Evolutionary conservation across 1,284 basidiomycete genomes (phyloP), one percentile per base, ranked within the genome.

Genomic region (Rhodofomes roseus): DNA sequence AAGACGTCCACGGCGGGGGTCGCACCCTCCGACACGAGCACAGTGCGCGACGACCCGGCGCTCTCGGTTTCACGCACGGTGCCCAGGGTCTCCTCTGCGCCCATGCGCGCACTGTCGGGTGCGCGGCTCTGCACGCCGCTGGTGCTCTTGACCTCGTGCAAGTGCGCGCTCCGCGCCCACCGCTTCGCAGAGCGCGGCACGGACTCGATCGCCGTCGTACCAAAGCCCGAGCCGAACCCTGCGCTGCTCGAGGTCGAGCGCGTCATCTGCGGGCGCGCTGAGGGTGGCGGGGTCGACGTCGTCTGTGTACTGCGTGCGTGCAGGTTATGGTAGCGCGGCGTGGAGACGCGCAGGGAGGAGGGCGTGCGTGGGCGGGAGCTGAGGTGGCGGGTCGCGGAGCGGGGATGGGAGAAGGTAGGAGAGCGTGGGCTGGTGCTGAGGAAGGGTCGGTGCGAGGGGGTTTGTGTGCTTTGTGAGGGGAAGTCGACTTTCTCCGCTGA

Each of bases 91-190:
- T 22, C 23, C 31, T 46, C 29, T 41, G 22, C 8, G 18, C 22
- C 34, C 22, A 23, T 20, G 11, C 36, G 34, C 11, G n/a, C 2
- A 9, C 22, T 11, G 44, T 20, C 12, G 16, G 43, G 20, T 4
- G 31, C 7, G 20, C 52, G 44, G 11, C 20, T 11, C 31, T 34
- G 31, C 4, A 34, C 31, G 31, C 31, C 31, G 31, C 31, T 37
- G 18, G 59, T 43, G 27, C 59, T 63, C 62, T 77, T 78, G 61
- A 90, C 82, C 68, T 89, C 87, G 65, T 91, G 89, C 61, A 91
- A 63, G 75, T 91, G 89, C 2, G 89, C 85, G 4, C 79, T 87
- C 48, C 86, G 77, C 25, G 87, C 89, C 83, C 84, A 88, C 43
- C 79, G 78, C 60, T 81, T 83, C 41, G 81, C 81, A 22, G 82